These are phyloP conservation scores for Microthlaspi erraticum DNA, from an alignment of 345 rosid genomes.

Conservation along the genomic window DNA sequence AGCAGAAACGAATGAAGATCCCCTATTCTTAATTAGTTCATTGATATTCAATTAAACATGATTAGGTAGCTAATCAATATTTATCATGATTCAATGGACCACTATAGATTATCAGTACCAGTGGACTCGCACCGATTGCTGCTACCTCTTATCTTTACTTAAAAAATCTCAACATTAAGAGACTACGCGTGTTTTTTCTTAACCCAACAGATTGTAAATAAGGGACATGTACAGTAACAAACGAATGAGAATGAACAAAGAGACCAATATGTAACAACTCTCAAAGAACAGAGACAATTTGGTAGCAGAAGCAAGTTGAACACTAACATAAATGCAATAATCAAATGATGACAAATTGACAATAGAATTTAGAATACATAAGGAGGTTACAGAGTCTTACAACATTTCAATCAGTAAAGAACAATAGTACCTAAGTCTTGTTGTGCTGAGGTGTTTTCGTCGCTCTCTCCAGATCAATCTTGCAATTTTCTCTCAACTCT, in stretches of 20 bases:
- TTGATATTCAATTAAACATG: conserved; percentile 25
- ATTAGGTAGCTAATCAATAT: conserved; percentile 37
- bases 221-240: not conserved
- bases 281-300: conserved; percentile 1
- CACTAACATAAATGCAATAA: conserved; percentile 24
- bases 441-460: conserved; percentile 53
- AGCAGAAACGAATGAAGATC: conserved; percentile 30
- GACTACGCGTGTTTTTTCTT: no score
- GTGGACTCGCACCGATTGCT: conserved; percentile 22
- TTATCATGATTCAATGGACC: conserved; percentile 30
- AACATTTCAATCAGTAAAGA: conserved; percentile 21
- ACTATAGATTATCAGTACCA: conserved; percentile 12
- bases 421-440: conserved; percentile 39
- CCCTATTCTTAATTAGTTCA: conserved; percentile 34
- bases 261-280: conserved; percentile 17
- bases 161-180: not conserved
- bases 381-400: conserved; percentile 41
- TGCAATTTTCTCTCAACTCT: conserved; percentile 80
- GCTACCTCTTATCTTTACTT: conserved; percentile 25
- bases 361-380: conserved; percentile 30
- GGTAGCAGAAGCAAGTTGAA: conserved; percentile 17
- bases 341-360: conserved; percentile 32
- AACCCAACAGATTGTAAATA: not conserved
- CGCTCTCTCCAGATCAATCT: conserved; percentile 68
- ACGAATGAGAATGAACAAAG: not conserved